Base-by-base conservation (phyloP, 495 filamentous ascomycete species). In the Elasticomyces elasticus region DNA sequence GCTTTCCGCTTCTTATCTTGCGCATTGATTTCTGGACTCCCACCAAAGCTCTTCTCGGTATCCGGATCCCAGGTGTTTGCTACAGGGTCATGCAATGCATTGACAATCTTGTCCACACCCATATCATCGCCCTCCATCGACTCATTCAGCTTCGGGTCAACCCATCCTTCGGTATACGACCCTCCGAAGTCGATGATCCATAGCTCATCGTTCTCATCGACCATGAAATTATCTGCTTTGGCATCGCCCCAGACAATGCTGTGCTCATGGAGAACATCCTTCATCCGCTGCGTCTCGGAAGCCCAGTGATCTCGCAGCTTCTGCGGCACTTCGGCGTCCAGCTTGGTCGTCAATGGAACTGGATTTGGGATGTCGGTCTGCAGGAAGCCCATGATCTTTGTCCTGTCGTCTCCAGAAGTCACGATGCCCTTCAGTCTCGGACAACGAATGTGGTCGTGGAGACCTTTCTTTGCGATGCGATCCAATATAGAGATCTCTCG, bases 141-240 rank as follows among this genome's bases (percentile, higher is more conserved):
- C n/a, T 66, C 72, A 28, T 58, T 54, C 47, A 68, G 41, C 27
- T 72, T 64, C 58, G 63, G 27, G 40, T 69, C 64, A 0, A 75
- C 69, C 69, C 71, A 76, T 4, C 70, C 68, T 27, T 66, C 51
- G 9, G 69, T 73, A 53, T 66, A 74, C n/a, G 70, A 64, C 15
- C 75, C 72, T 0, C 72, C 72, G 59, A 75, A 74, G 55, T 73
- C 70, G 53, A 76, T 67, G 13, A 76, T 60, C 68, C 66, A 75
- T 26, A 68, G 62, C 44, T 76, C 62, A 28, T 71, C 56, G n/a
- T 68, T 44, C 27, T 52, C 51, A 51, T 77, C 68, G 46, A 77
- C 68, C 35, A 76, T 51, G 37, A 76, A 64, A 58, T 77, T 75
- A n/a, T 57, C 65, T 9, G 69, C 56, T 60, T 74, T 75, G 31